Evolutionary conservation across 2,329 filamentous ascomycete genomes (phyloP), one percentile per base, ranked within the genome.

Genomic region (Alternaria brassicicola): DNA sequence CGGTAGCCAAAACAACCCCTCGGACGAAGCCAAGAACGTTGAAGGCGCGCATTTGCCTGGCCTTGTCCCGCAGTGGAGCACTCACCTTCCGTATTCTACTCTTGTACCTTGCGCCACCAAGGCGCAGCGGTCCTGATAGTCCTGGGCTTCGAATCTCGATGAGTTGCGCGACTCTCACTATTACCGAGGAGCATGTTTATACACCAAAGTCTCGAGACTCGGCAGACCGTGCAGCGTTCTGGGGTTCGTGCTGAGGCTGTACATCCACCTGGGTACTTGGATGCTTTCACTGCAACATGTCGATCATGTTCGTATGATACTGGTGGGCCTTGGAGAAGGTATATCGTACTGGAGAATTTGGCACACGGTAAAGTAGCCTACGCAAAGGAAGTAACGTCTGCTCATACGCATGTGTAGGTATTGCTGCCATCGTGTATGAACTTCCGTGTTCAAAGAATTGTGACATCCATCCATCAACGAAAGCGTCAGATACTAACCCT

Each of bases 401-500:
- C 2, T 8, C n/a, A 45, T 6, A 25, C 25, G 9, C 17, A 45
- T 19, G 7, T 12, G 17, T 19, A 45, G n/a, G n/a, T 19, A 26
- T 17, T 17, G 23, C 26, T 45, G 17, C 41, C 25, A 17, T 30
- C 8, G 25, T 8, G 13, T n/a, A 45, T 28, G 41, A 13, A 19
- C 3, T 19, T 45, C 25, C n/a, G 41, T 28, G 17, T 19, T 5
- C 23, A 9, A 30, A 45, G 41, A 25, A 26, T 30, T 25, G 25
- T 45, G n/a, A 13, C 17, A 19, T 45, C 10, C 25, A 15, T 28
- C n/a, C n/a, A 13, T 45, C 1, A 28, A 28, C 41, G 9, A n/a
- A 45, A 30, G n/a, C 25, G 41, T 45, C 15, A 30, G 25, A 45
- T 28, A 50, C 52, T 13, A 62, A 66, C 15, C 59, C 82, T 0